phyloP scores from a whole-genome alignment of 371 early-diverging fungal species.

The Scutellospora calospora region DNA sequence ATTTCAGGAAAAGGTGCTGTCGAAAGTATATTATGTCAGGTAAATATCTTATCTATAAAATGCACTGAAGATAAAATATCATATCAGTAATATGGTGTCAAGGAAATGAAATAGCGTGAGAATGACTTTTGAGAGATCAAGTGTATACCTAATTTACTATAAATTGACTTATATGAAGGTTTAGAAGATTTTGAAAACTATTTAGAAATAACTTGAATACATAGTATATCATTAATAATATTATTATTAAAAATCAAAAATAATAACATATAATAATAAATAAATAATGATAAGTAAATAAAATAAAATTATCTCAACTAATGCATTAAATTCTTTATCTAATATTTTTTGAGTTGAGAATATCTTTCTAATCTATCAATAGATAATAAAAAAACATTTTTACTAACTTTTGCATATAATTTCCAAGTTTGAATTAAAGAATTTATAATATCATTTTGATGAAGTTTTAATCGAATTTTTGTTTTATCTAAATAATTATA shows the following conservation, averaged over 20 bases:
- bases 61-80: too few relatives aligned
- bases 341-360: not conserved
- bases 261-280: not conserved
- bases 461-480: not conserved
- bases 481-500: not conserved
- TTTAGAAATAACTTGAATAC: too few relatives aligned
- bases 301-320: not conserved
- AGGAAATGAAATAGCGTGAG: too few relatives aligned
- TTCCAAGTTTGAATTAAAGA: not conserved
- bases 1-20: too few relatives aligned
- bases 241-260: not conserved
- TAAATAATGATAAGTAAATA: too few relatives aligned
- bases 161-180: too few relatives aligned
- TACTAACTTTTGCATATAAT: not conserved
- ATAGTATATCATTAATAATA: not conserved
- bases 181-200: too few relatives aligned
- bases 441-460: not conserved
- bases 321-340: not conserved
- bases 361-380: not conserved
- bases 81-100: too few relatives aligned
- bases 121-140: too few relatives aligned
- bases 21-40: too few relatives aligned
- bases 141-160: too few relatives aligned
- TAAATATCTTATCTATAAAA: too few relatives aligned
- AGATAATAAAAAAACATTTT: not conserved